Conservation (phyloP, 1,284 basidiomycete species). For the Ustilago xerochloae region DNA sequence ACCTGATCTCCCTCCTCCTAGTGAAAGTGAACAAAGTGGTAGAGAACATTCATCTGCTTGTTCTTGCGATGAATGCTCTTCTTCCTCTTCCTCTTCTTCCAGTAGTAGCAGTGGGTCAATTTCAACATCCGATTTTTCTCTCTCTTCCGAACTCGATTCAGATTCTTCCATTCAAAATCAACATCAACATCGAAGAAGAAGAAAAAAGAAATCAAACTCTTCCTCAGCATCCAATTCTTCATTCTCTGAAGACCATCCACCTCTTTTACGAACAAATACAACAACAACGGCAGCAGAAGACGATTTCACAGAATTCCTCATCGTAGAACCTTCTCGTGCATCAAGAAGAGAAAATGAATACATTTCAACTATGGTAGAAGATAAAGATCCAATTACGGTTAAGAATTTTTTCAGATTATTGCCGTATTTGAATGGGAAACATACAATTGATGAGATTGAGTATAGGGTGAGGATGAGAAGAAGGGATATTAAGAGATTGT, state of each 20-base stretch:
- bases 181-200: not conserved
- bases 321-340: constrained; percentile 83
- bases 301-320: constrained; percentile 71
- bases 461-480: constrained; percentile 44
- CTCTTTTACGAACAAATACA: not conserved
- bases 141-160: constrained; percentile 21
- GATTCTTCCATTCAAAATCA: not conserved
- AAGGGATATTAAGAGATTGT: constrained; percentile 52
- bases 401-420: constrained; percentile 54
- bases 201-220: not conserved
- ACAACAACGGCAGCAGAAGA: not conserved
- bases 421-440: constrained; percentile 66
- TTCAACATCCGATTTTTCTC: constrained; percentile 18
- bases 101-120: not conserved
- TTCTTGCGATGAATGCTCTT: not conserved
- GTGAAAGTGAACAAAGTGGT: constrained; percentile 15
- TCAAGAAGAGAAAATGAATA: constrained; percentile 80
- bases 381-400: constrained; percentile 72
- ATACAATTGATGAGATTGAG: constrained; percentile 65
- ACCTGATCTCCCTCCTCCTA: constrained; percentile 38
- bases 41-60: not conserved
- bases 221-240: not conserved
- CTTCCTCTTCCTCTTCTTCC: constrained; percentile 11
- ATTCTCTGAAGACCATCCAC: not conserved
- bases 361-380: constrained; percentile 83